These are phyloP conservation scores for Monosporascus sp. DNA, from an alignment of 2,329 filamentous ascomycete species.

Conservation along the genomic window DNA sequence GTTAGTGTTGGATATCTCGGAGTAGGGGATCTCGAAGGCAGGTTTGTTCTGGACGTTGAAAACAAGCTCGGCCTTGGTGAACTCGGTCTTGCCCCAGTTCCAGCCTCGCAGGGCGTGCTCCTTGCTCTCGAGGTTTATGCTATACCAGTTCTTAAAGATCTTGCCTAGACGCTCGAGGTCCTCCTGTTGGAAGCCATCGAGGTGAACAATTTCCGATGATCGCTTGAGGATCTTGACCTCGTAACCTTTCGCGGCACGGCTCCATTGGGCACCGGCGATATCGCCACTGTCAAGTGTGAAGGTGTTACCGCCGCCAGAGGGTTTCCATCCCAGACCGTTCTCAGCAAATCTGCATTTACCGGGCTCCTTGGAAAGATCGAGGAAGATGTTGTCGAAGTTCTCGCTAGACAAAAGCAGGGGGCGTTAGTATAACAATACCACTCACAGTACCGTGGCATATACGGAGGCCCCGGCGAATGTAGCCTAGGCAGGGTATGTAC, in stretches of 20 bases:
- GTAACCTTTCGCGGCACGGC: slow-evolving; percentile 83
- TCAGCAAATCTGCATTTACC: slow-evolving; percentile 95
- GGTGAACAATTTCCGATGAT: slow-evolving; percentile 79
- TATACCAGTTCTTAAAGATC: slow-evolving; percentile 98
- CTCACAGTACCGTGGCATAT: not conserved
- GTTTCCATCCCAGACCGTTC: slow-evolving; percentile 93
- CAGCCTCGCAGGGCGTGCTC: slow-evolving; percentile 94
- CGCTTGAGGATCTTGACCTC: slow-evolving; percentile 89
- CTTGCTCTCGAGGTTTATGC: slow-evolving; percentile 82
- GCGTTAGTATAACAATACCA: slow-evolving; percentile 8
- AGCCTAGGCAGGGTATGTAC: slow-evolving; percentile 1
- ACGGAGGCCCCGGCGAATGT: not conserved
- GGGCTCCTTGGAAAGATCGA: slow-evolving; percentile 87
- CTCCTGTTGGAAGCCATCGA: slow-evolving; percentile 92
- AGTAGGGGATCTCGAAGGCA: slow-evolving; percentile 94
- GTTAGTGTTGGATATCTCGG: slow-evolving; percentile 97
- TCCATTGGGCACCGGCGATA: slow-evolving; percentile 89
- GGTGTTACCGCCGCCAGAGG: slow-evolving; percentile 77
- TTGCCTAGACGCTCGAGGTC: slow-evolving; percentile 88
- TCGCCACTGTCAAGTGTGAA: slow-evolving; percentile 89
- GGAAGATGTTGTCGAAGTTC: slow-evolving; percentile 95
- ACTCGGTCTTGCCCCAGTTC: slow-evolving; percentile 99
- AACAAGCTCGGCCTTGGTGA: slow-evolving; percentile 87
- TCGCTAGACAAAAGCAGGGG: slow-evolving; percentile 49
- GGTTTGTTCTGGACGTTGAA: slow-evolving; percentile 98